Evolutionary conservation across 2,329 filamentous ascomycete genomes (phyloP).

Genomic region (Incumbomyces delicatus): DNA sequence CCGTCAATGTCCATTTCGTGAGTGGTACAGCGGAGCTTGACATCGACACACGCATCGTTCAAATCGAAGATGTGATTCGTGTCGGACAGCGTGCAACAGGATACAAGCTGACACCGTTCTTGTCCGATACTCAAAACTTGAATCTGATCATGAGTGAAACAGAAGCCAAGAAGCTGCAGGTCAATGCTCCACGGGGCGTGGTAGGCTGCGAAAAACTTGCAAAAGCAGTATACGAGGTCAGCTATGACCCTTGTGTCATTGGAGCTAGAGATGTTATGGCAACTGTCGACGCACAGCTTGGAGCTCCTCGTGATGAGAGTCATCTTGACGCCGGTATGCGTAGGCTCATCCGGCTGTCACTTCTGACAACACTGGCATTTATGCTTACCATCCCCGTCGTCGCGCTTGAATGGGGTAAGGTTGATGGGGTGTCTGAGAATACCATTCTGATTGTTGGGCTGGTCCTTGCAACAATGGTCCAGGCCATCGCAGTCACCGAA

Average conservation of each 20-base stretch:
- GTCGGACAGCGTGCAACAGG: conserved; percentile 14
- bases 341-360: too few species aligned
- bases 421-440: conserved; percentile 38
- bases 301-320: conserved; percentile 16
- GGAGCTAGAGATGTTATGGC: conserved; percentile 42
- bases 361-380: conserved; percentile 39
- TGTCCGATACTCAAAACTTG: conserved; percentile 14
- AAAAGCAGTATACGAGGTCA: conserved; percentile 33
- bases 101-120: conserved; percentile 13
- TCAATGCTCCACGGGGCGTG: conserved; percentile 8
- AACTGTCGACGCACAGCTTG: conserved; percentile 17
- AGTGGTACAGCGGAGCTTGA: conserved; percentile 17
- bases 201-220: conserved; percentile 18
- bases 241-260: conserved; percentile 37
- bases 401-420: conserved; percentile 54
- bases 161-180: conserved; percentile 6
- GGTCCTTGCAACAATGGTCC: conserved; percentile 56
- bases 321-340: too few species aligned
- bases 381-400: conserved; percentile 58
- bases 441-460: conserved; percentile 49
- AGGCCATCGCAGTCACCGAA: conserved; percentile 49
- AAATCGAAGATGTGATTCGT: conserved; percentile 20
- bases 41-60: conserved; percentile 35
- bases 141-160: conserved; percentile 10
- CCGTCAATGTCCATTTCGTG: conserved; percentile 19